Evolutionary conservation across 768 basidiomycete genomes (phyloP).

Genomic region (Leucocoprinus leucothites): DNA sequence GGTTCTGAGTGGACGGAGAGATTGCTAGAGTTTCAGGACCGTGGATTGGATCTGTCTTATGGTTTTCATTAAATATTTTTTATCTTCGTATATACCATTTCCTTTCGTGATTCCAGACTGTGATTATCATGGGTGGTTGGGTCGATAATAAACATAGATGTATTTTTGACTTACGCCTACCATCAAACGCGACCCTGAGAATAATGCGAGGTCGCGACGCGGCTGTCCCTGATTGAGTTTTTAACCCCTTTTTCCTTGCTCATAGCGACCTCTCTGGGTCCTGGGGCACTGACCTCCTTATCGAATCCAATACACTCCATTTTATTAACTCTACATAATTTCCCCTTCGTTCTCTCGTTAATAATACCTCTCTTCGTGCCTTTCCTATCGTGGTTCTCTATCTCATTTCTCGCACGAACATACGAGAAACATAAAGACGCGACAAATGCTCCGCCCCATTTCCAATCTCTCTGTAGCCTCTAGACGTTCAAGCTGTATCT

Average conservation of each 20-base stretch:
- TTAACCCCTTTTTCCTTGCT: not conserved
- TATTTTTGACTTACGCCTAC: no score
- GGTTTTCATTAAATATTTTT: not conserved
- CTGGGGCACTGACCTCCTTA: not conserved
- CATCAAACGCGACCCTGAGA: constrained; percentile 9
- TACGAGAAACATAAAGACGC: not conserved
- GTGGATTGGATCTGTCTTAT: not conserved
- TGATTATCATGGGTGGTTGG: not conserved
- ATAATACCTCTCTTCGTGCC: not conserved
- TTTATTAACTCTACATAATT: not conserved
- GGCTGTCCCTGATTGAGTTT: not conserved
- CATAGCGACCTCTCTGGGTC: not conserved
- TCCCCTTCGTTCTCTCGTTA: not conserved
- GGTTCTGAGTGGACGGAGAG: not conserved
- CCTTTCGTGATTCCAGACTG: not conserved
- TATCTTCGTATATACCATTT: not conserved
- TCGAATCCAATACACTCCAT: not conserved
- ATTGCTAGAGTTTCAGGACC: not conserved
- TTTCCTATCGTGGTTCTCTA: no score
- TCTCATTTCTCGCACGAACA: not conserved
- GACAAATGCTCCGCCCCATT: constrained; percentile 7
- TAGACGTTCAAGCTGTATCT: not conserved
- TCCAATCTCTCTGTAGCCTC: constrained; percentile 2
- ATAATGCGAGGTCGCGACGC: not conserved
- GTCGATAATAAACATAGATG: not conserved